Conservation (phyloP, 108 stramenopile genomes). For the Craspedostauros australis region DNA sequence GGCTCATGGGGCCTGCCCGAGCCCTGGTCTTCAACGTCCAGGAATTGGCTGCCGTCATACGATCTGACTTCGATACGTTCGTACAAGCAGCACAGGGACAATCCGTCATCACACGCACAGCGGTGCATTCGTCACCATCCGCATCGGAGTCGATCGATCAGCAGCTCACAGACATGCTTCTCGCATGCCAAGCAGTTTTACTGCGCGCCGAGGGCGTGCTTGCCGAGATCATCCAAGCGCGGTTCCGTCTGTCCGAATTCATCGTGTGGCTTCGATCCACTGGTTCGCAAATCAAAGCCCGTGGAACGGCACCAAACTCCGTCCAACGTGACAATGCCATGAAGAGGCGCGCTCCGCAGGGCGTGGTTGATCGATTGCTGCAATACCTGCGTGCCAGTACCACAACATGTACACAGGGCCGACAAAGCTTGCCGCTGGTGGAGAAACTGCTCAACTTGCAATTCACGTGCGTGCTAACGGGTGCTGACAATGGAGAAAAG, state of each 20-base stretch:
- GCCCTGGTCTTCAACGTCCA: slow-evolving; percentile 50
- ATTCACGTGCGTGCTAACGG: no score
- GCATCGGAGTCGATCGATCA: background rate
- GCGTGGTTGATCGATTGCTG: slow-evolving; percentile 47
- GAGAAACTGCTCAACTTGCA: no score
- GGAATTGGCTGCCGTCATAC: slow-evolving; percentile 58
- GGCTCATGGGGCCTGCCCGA: slow-evolving; percentile 46
- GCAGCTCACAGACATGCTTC: slow-evolving; percentile 23
- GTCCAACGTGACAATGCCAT: slow-evolving; percentile 67
- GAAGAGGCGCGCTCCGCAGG: slow-evolving; percentile 60
- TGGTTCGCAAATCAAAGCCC: slow-evolving; percentile 68
- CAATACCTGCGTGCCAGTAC: slow-evolving; percentile 12
- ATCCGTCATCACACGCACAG: no score
- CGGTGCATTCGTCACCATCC: no score
- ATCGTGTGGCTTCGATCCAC: slow-evolving; percentile 62
- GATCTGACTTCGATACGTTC: slow-evolving; percentile 4
- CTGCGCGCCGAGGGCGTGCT: slow-evolving; percentile 39
- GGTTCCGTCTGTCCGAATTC: slow-evolving; percentile 59
- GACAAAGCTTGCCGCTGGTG: no score
- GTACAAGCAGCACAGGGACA: background rate
- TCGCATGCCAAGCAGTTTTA: slow-evolving; percentile 25
- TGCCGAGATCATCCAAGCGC: slow-evolving; percentile 43
- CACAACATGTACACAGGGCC: no score
- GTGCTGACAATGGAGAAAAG: no score
- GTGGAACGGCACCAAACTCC: slow-evolving; percentile 65